Evolutionary conservation across 2,329 filamentous ascomycete genomes (phyloP), one percentile per base, ranked within the genome.

Genomic region (Aspergillus flavus): DNA sequence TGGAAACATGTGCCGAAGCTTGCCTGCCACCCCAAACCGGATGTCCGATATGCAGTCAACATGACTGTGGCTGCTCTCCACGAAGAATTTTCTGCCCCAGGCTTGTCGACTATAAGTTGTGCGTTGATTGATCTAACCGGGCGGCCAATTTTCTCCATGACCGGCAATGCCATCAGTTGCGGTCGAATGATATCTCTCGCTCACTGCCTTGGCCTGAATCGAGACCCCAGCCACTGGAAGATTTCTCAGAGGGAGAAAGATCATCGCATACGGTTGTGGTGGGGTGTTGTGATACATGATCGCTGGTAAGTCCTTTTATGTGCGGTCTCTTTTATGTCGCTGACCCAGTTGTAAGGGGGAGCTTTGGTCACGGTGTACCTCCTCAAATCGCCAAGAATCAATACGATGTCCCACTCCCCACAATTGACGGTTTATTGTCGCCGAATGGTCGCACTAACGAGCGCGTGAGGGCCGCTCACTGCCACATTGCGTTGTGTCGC

Each of bases 1-100:
- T 89, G 87, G 87, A 79, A 81, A 30, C 80, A 82, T 58, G 82
- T 82, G 0, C 78, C 78, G 0, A 73, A 78, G 4, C 71, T 84
- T 3, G 75, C 77, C 5, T 74, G 75, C 6, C 81, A 84, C 62
- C 80, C 82, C 5, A 80, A 83, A 55, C 86, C 87, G 0, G 86
- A 89, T 68, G 79, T 81, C 46, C 82, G 86, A 52, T 89, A 87
- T 70, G 83, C 86, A 10, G 88, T 88, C 81, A 89, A 89, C 62
- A 81, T 87, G 62, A 86, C 86, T 7, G 85, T 83, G 23, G 85
- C 86, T 58, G 85, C 86, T 1, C 78, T 88, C 3, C 86, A 87
- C 65, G 86, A 89, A 62, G 82, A 88, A 7, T 83, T 86, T 57
- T 80, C 86, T 1, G 84, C 84, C 0, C 87, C 86, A 0, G 85